A percentile compares a stretch with the other conserved stretches of the same genome.
phyloP scores from a whole-genome alignment of 2,329 filamentous ascomycete species.

The Fusarium sacchari region DNA sequence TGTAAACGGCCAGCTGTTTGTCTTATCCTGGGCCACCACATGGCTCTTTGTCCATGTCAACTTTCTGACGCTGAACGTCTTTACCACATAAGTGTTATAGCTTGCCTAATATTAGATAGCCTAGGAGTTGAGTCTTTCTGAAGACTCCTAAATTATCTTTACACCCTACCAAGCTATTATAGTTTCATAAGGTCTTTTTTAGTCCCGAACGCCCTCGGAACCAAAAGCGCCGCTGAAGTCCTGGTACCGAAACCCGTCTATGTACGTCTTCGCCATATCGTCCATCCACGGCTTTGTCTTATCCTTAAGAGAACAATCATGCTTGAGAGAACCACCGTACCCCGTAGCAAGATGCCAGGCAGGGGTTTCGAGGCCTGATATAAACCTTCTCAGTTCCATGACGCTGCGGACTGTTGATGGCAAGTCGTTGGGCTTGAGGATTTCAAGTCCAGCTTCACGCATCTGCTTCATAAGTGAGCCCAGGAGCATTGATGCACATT shows the following conservation, averaged over 20 bases:
- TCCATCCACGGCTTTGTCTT: neutral
- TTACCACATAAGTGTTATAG: constrained; percentile 1
- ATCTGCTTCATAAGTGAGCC: neutral
- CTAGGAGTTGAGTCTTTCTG: too few species aligned
- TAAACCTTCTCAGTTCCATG: neutral
- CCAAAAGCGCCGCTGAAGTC: neutral
- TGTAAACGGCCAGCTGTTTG: constrained; percentile 24
- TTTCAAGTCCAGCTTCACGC: neutral
- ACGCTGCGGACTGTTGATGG: neutral
- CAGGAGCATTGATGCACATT: neutral
- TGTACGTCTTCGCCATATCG: neutral
- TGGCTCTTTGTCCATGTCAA: constrained; percentile 37
- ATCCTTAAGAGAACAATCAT: neutral
- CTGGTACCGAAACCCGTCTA: neutral
- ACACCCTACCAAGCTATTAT: neutral
- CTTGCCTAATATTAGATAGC: too few species aligned
- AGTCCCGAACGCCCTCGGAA: neutral
- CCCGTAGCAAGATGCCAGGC: neutral
- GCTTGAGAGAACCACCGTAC: neutral
- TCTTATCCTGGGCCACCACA: constrained; percentile 29
- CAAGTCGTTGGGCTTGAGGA: neutral
- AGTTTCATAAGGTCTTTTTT: fast-evolving
- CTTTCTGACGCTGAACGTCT: constrained; percentile 36
- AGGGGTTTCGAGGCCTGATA: neutral
- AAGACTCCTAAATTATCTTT: too few species aligned